A percentile compares a stretch with the other conserved stretches of the same genome.
Evolutionary conservation across 2,329 filamentous ascomycete genomes (phyloP).

Genomic region (Colletotrichum incanum): DNA sequence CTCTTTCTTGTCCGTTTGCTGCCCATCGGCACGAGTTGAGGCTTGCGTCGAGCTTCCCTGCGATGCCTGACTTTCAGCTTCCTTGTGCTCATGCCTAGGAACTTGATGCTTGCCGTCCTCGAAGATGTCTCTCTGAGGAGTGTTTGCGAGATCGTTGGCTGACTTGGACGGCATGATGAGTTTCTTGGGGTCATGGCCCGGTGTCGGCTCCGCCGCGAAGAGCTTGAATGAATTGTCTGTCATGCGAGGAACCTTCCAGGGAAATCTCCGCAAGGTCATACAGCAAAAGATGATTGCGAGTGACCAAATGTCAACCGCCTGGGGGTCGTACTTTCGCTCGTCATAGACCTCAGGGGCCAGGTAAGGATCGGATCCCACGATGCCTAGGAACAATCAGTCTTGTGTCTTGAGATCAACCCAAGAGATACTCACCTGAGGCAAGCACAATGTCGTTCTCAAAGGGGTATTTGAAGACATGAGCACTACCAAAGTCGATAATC

Average conservation of each 20-base stretch:
- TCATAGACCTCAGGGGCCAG: conserved; percentile 98
- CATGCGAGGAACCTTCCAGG: conserved; percentile 94
- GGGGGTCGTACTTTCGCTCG: conserved; percentile 91
- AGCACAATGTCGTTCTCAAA: conserved; percentile 92
- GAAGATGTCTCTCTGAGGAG: conserved; percentile 58
- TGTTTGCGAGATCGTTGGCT: conserved; percentile 60
- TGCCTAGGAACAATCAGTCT: conserved; percentile 58
- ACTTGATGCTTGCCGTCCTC: conserved; percentile 50
- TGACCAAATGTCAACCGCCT: conserved; percentile 97
- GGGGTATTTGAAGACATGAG: conserved; percentile 96
- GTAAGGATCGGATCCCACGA: conserved; percentile 92
- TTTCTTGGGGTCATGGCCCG: conserved; percentile 75
- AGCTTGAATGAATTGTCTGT: conserved; percentile 96
- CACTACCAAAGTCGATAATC: conserved; percentile 98
- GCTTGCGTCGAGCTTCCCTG: conserved; percentile 44
- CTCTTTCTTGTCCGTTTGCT: conserved; percentile 73
- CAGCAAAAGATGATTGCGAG: conserved; percentile 99
- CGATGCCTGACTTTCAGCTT: conserved; percentile 26
- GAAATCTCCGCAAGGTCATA: conserved; percentile 95
- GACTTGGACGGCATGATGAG: conserved; percentile 64
- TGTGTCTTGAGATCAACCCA: neutral
- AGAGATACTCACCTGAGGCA: conserved; percentile 77
- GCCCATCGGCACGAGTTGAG: conserved; percentile 22
- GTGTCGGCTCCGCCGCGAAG: conserved; percentile 88
- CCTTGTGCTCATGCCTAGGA: conserved; percentile 43